Base-by-base conservation (phyloP, 2,329 filamentous ascomycete genomes). In the Dothistroma septosporum region DNA sequence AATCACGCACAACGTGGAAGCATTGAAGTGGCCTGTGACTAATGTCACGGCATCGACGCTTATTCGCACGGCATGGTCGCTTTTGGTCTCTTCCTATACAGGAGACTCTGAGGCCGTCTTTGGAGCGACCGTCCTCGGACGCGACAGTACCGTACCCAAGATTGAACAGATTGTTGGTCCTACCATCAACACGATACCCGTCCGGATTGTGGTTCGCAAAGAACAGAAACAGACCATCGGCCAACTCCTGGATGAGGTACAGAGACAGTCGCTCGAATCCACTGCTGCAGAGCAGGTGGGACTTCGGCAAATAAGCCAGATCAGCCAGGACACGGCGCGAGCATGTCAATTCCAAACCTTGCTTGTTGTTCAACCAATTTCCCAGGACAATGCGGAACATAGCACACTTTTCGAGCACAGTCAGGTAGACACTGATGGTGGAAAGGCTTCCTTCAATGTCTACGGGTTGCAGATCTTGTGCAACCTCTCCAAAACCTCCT, bases 251-350 rank as follows among this genome's bases (percentile, higher is more conserved):
- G n/a, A 46, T 5, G 21, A 32, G 9, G 22, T 49, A 9, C 57
- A 59, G 49, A 31, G 49, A 7, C 63, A 53, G 37, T 53, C 37
- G 22, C 32, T 41, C 44, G 37, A 19, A 4, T 59, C 31, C 55
- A 58, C 35, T 46, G 37, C 28, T 32, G 63, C 22, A 41, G 72
- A 77, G 59, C 76, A 77, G 32, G 63, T 70, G 47, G 75, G 75
- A 7, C 64, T 76, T 31, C 71, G 73, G 11, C 69, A 75, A 21
- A 76, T 77, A 48, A 70, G 71, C 35, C 68, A 70, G 12, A 68
- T 77, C 12, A 84, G 82, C 66, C 74, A 78, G 0, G 83, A 85
- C 60, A 79, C 81, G 3, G 76, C 81, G 8, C 76, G 83, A 61
- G 83, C 83, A 1, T 85, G 83, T 66, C 14, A 21, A 4, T 60